A percentile compares a stretch with the other conserved stretches of the same genome.
Conservation (phyloP, 2,329 filamentous ascomycete genomes). For the Sporothrix curviconia region DNA sequence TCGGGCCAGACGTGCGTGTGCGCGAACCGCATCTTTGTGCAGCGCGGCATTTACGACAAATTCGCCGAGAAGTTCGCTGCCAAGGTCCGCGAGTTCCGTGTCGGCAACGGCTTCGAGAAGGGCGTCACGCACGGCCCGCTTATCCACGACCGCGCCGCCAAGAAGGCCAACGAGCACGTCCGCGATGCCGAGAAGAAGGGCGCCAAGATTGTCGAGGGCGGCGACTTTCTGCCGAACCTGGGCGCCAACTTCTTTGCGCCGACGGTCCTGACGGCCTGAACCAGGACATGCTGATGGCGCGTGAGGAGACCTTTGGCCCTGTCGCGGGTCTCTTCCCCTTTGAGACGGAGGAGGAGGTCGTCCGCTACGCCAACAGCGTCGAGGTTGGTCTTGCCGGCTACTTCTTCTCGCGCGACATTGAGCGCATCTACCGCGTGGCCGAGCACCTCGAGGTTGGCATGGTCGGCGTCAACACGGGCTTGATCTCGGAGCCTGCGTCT, state of each 20-base stretch:
- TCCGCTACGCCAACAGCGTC: constrained; percentile 71
- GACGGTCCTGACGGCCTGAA: constrained; percentile 87
- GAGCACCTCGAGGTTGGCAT: constrained; percentile 76
- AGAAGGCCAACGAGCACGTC: constrained; percentile 75
- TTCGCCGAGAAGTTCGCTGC: constrained; percentile 64
- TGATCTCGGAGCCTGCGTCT: constrained; percentile 51
- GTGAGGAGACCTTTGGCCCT: constrained; percentile 92
- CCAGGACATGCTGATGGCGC: constrained; percentile 72
- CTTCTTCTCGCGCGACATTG: constrained; percentile 69
- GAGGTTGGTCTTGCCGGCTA: constrained; percentile 90
- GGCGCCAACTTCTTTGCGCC: constrained; percentile 85
- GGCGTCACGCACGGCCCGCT: constrained; percentile 73
- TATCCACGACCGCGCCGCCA: constrained; percentile 75
- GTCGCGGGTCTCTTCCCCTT: constrained; percentile 88
- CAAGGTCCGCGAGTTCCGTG: constrained; percentile 67
- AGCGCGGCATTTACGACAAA: constrained; percentile 68
- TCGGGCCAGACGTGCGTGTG: constrained; percentile 95
- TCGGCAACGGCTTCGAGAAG: constrained; percentile 66
- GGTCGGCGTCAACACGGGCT: constrained; percentile 76
- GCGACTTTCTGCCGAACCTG: constrained; percentile 64
- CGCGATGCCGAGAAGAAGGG: constrained; percentile 73
- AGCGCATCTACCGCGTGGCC: constrained; percentile 54
- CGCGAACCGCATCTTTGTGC: constrained; percentile 76
- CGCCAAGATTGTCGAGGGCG: constrained; percentile 67
- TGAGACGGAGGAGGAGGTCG: constrained; percentile 80